Percentiles rank a stretch among this genome's conserved stretches.
phyloP scores from a whole-genome alignment of 352 stramenopile species.

The Lagenidium giganteum region DNA sequence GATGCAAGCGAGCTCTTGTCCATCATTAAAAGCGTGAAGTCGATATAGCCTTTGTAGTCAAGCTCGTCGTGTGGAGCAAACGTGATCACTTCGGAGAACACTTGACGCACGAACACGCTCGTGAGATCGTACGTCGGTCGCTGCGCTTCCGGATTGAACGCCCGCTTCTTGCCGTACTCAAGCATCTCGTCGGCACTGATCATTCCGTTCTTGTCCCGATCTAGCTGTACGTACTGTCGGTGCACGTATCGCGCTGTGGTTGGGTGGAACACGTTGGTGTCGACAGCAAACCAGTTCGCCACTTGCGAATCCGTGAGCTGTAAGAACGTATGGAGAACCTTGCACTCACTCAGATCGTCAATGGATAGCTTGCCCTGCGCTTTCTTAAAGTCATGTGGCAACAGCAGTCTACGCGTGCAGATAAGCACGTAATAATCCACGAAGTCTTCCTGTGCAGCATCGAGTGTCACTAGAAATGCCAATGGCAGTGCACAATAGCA shows the following conservation, averaged over 20 bases:
- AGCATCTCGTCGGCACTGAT: slow-evolving; percentile 39
- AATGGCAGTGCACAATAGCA: background rate
- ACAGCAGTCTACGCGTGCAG: slow-evolving; percentile 39
- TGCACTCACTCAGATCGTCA: slow-evolving; percentile 27
- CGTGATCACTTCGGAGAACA: slow-evolving; percentile 45
- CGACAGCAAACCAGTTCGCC: slow-evolving; percentile 18
- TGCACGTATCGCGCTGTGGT: slow-evolving; percentile 34
- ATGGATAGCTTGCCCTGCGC: slow-evolving; percentile 22
- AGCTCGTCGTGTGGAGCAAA: slow-evolving; percentile 43
- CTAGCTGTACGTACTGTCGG: slow-evolving; percentile 58
- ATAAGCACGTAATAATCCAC: slow-evolving; percentile 57
- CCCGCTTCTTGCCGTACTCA: slow-evolving; percentile 60
- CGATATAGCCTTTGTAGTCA: slow-evolving; percentile 57
- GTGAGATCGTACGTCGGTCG: slow-evolving; percentile 59
- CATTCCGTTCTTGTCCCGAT: slow-evolving; percentile 53
- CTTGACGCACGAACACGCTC: slow-evolving; percentile 36
- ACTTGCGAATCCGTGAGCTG: slow-evolving; percentile 28
- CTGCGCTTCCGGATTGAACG: slow-evolving; percentile 43
- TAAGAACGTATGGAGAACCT: slow-evolving; percentile 35
- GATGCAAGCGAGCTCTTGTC: slow-evolving; percentile 28
- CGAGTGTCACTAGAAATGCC: background rate
- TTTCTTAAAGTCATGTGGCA: slow-evolving; percentile 36
- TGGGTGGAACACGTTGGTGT: slow-evolving; percentile 28
- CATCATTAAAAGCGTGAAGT: slow-evolving; percentile 51
- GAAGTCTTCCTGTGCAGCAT: slow-evolving; percentile 30